These are phyloP conservation scores for Xerocomellus chrysenteron DNA, from an alignment of 768 basidiomycete genomes.

Conservation along the genomic window DNA sequence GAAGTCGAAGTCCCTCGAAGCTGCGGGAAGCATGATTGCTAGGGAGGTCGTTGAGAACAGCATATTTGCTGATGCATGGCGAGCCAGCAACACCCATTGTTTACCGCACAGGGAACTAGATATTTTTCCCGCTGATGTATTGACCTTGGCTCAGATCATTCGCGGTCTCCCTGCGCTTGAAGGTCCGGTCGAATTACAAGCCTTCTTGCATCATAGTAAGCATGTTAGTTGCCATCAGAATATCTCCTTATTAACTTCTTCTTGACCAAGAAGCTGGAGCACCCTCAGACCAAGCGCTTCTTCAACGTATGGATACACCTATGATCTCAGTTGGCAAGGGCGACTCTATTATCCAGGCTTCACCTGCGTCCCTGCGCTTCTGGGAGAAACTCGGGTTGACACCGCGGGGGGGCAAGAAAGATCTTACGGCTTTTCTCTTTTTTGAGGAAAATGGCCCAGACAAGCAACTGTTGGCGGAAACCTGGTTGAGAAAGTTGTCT, in stretches of 20 bases:
- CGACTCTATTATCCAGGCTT: constrained; percentile 64
- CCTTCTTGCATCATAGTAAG: constrained; percentile 45
- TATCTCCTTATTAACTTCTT: not conserved
- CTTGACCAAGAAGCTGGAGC: not conserved
- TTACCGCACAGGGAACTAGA: constrained; percentile 26
- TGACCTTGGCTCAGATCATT: constrained; percentile 40
- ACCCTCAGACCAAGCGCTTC: constrained; percentile 5
- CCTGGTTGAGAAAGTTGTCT: constrained; percentile 58
- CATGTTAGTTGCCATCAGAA: not conserved
- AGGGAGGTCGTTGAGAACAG: constrained; percentile 73
- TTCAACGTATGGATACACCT: constrained; percentile 48
- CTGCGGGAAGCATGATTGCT: constrained; percentile 60
- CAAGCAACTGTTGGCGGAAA: constrained; percentile 46
- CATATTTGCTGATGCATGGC: constrained; percentile 68
- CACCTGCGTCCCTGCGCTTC: constrained; percentile 71
- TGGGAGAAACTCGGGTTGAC: constrained; percentile 83
- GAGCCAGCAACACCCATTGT: constrained; percentile 35
- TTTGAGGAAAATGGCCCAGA: constrained; percentile 60
- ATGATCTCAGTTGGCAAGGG: constrained; percentile 66
- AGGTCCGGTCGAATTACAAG: constrained; percentile 42
- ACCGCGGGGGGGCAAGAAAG: constrained; percentile 69
- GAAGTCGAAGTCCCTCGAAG: constrained; percentile 65
- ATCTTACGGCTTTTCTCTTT: constrained; percentile 65
- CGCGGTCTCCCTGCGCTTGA: constrained; percentile 35
- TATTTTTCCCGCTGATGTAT: constrained; percentile 62